phyloP scores from a whole-genome alignment of 2,329 filamentous ascomycete species.

The Colletotrichum spaethianum region DNA sequence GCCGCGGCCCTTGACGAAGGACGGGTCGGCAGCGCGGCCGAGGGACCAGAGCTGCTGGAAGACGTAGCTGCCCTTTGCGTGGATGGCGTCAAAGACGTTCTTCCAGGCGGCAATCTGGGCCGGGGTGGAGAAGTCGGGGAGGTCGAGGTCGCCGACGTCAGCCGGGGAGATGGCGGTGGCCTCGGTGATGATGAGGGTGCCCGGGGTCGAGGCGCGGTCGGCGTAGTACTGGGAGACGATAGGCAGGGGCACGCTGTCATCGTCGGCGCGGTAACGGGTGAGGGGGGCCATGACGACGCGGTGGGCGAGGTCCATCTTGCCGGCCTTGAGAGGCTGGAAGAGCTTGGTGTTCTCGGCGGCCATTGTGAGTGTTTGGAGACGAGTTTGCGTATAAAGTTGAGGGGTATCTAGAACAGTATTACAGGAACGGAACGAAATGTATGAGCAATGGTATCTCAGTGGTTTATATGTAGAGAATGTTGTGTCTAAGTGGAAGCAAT shows the following conservation, averaged over 20 bases:
- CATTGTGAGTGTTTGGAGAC: conserved; percentile 28
- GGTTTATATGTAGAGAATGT: background rate
- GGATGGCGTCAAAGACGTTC: conserved; percentile 47
- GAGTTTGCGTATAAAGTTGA: background rate
- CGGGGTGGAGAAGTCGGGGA: conserved; percentile 61
- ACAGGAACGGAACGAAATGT: background rate
- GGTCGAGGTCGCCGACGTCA: conserved; percentile 44
- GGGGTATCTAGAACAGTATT: background rate
- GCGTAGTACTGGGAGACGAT: conserved; percentile 49
- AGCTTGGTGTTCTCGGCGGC: conserved; percentile 48
- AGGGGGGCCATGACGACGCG: conserved; percentile 70
- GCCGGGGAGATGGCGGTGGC: conserved; percentile 47
- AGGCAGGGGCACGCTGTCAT: conserved; percentile 50
- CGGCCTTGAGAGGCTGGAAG: conserved; percentile 60
- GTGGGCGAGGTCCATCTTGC: conserved; percentile 56
- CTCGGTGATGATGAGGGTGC: conserved; percentile 53
- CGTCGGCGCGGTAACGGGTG: conserved; percentile 65
- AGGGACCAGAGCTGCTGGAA: conserved; percentile 45
- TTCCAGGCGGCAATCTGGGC: conserved; percentile 47
- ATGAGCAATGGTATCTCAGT: background rate
- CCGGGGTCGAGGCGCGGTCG: conserved; percentile 57
- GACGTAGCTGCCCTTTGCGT: conserved; percentile 48
- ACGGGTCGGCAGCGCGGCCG: conserved; percentile 40
- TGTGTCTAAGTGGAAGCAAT: background rate
- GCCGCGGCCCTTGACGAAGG: conserved; percentile 43